Evolutionary conservation across 169 alveolate genomes (phyloP).

Genomic region (Cryptosporidium xiaoi): DNA sequence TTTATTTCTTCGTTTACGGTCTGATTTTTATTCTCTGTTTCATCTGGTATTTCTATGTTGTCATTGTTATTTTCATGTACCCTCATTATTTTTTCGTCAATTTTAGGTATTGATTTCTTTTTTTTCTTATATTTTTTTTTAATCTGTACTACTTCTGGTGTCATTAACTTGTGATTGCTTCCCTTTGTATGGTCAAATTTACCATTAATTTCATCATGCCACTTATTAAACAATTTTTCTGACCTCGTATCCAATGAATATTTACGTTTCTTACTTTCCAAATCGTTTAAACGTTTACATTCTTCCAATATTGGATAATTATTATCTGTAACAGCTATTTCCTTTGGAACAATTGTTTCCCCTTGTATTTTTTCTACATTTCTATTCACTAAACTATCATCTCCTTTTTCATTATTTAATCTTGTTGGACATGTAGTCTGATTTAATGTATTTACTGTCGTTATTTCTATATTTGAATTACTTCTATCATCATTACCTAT

Average conservation of each 20-base stretch:
- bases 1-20: background rate
- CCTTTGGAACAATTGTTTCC: constrained; percentile 1
- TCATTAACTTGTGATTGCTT: background rate
- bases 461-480: background rate
- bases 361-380: background rate
- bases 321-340: constrained; percentile 27
- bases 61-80: background rate
- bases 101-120: constrained; percentile 36
- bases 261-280: constrained; percentile 38
- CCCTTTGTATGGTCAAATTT: background rate
- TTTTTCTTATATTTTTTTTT: constrained; percentile 7
- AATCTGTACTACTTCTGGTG: constrained; percentile 5
- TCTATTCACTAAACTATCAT: background rate
- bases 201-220: constrained; percentile 22
- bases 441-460: background rate
- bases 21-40: too few relatives aligned
- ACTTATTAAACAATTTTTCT: constrained; percentile 30
- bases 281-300: background rate
- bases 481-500: background rate
- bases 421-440: constrained; percentile 53
- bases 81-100: background rate
- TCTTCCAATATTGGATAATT: constrained; percentile 7
- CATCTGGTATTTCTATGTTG: background rate
- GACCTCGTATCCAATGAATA: constrained; percentile 42
- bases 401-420: background rate